phyloP scores from a whole-genome alignment of 768 basidiomycete genomes.

The Butyriboletus loyo region DNA sequence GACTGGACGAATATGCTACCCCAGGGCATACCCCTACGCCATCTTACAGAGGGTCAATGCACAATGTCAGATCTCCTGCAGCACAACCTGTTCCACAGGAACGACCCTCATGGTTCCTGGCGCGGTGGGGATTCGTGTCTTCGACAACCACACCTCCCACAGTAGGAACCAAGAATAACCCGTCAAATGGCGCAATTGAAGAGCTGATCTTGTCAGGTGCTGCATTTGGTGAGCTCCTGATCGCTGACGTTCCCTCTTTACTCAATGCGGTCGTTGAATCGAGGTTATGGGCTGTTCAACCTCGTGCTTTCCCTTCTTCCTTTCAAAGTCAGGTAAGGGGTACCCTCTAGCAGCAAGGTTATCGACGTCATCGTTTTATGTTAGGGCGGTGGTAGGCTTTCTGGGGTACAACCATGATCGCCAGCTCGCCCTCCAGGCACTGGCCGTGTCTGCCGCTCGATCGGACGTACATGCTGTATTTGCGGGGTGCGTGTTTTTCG shows the following conservation, averaged over 20 bases:
- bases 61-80: constrained; percentile 12
- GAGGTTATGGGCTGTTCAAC: constrained; percentile 69
- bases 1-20: constrained; percentile 45
- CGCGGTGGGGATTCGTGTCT: constrained; percentile 31
- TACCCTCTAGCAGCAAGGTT: not conserved
- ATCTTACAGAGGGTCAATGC: constrained; percentile 36
- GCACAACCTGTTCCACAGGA: constrained; percentile 16
- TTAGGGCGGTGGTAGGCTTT: constrained; percentile 67
- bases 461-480: constrained; percentile 75
- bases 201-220: constrained; percentile 72
- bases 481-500: constrained; percentile 51
- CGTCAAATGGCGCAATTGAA: constrained; percentile 58
- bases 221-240: constrained; percentile 60
- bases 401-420: constrained; percentile 76
- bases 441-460: constrained; percentile 64
- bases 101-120: constrained; percentile 35
- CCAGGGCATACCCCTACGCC: constrained; percentile 34
- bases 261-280: not conserved
- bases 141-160: constrained; percentile 11
- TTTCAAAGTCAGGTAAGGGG: constrained; percentile 59
- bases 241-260: not conserved
- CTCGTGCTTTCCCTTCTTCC: constrained; percentile 76
- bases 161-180: constrained; percentile 17
- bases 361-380: not conserved
- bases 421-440: constrained; percentile 61